Evolutionary conservation across 352 stramenopile genomes (phyloP).

Genomic region (Phytophthora parvispora): DNA sequence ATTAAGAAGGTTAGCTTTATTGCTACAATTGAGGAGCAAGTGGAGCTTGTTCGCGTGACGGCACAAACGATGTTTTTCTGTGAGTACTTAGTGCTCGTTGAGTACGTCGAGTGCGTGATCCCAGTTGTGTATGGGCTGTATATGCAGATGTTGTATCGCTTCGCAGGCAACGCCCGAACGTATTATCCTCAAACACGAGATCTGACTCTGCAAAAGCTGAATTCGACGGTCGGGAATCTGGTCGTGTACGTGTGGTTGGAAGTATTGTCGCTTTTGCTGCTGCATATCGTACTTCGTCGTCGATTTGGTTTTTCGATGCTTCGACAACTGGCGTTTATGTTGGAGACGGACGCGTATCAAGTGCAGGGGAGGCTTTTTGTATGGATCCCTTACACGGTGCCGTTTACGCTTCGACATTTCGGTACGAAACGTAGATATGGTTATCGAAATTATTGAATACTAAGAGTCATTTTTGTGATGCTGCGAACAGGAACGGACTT

Average conservation of each 20-base stretch:
- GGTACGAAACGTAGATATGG: too few relatives aligned
- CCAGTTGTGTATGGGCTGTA: constrained; percentile 10
- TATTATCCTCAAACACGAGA: neutral
- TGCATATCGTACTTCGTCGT: neutral
- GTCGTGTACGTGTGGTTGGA: neutral
- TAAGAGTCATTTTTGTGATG: neutral
- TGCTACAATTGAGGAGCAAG: neutral
- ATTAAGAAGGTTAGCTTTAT: neutral
- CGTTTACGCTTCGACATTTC: neutral
- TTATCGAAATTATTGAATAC: neutral
- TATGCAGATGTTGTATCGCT: neutral
- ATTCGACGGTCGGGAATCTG: neutral
- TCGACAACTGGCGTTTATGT: neutral
- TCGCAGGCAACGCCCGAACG: neutral
- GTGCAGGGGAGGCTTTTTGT: neutral
- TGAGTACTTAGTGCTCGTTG: constrained; percentile 22
- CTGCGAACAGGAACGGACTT: neutral
- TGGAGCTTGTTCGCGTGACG: neutral
- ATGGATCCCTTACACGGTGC: neutral
- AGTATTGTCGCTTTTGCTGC: neutral
- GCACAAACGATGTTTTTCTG: constrained; percentile 24
- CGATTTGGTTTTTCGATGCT: neutral
- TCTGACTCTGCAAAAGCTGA: neutral
- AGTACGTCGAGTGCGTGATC: constrained; percentile 26
- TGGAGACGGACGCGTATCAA: neutral